phyloP scores from a whole-genome alignment of 129 eudicot genomes.

The Pittosporum tobira region DNA sequence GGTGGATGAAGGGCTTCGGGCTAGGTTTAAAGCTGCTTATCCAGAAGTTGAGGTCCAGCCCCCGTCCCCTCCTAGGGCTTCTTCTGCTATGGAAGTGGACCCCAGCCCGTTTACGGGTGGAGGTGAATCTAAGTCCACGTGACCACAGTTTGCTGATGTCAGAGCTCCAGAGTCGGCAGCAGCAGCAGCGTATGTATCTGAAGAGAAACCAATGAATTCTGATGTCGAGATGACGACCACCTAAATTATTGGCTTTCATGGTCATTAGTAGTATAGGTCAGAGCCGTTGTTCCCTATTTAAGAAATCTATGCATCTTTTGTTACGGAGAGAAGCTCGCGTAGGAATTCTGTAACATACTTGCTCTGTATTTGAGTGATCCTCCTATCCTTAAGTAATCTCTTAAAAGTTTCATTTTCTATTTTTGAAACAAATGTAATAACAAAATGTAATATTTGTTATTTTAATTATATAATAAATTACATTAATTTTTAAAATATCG shows the following conservation, averaged over 20 bases:
- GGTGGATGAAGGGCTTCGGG: slow-evolving; percentile 92
- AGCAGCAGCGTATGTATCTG: slow-evolving; percentile 24
- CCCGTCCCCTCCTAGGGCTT: slow-evolving; percentile 67
- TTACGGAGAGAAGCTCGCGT: slow-evolving; percentile 25
- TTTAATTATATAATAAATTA: too few relatives aligned
- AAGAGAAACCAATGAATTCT: slow-evolving; percentile 33
- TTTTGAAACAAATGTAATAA: too few relatives aligned
- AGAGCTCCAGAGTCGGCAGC: slow-evolving; percentile 36
- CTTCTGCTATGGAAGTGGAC: slow-evolving; percentile 78
- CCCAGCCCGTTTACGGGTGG: too few relatives aligned
- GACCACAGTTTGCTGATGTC: slow-evolving; percentile 28
- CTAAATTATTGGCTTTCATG: neutral
- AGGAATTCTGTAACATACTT: neutral
- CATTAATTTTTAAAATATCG: too few relatives aligned
- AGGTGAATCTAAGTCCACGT: slow-evolving; percentile 29
- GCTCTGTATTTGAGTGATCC: too few relatives aligned
- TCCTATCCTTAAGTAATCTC: too few relatives aligned
- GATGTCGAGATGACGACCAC: slow-evolving; percentile 42
- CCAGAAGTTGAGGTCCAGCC: slow-evolving; percentile 98
- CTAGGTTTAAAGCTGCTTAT: slow-evolving; percentile 92
- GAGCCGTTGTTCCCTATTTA: slow-evolving; percentile 7
- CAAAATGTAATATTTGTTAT: too few relatives aligned
- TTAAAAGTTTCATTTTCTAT: neutral
- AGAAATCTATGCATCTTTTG: slow-evolving; percentile 31
- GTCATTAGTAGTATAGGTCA: neutral